Base-by-base conservation (phyloP, 768 basidiomycete species). In the Fomitopsis serialis region DNA sequence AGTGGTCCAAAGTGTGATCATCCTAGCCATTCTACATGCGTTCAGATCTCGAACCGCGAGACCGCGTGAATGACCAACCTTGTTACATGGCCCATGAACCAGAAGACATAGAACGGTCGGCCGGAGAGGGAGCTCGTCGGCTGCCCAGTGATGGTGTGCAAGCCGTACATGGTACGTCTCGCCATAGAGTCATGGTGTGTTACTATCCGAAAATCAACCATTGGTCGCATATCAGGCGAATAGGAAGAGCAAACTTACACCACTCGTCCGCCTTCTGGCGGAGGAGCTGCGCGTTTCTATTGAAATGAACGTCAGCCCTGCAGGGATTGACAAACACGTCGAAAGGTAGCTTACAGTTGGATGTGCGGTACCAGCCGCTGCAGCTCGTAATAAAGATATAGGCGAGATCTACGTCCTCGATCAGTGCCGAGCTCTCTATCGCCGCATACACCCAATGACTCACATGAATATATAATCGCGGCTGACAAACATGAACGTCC, bases 401-500 rank as follows among this genome's bases (percentile, higher is more conserved):
- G 83, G 27, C 87, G 78, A 34, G 79, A 82, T 60, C 88, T 90
- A 54, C 51, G 36, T 4, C 43, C 9, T n/a, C 43, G 52, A 49
- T 48, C 19, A 25, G 23, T 27, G 21, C 15, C 45, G 42, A 24
- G 11, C 29, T 19, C 32, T 27, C 6, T 8, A 45, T 25, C 36
- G 6, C 37, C 37, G 22, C 22, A 22, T 13, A 13, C 24, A 9
- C 2, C 29, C 29, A 32, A 7, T 11, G 3, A 70, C 85, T 66
- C 64, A 88, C 88, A 88, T 88, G 74, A 88, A 89, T 24, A 90
- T 72, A 59, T 80, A 85, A 59, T 89, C 89, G 44, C 86, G 74
- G 37, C 83, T 87, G 48, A 82, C 79, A 61, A 79, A 89, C 23
- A 90, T 71, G 60, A 79, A 87, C 9, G 84, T 75, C 56, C 80